These are phyloP conservation scores for Didymella arachidicola DNA, from an alignment of 2,329 filamentous ascomycete species.

Conservation along the genomic window DNA sequence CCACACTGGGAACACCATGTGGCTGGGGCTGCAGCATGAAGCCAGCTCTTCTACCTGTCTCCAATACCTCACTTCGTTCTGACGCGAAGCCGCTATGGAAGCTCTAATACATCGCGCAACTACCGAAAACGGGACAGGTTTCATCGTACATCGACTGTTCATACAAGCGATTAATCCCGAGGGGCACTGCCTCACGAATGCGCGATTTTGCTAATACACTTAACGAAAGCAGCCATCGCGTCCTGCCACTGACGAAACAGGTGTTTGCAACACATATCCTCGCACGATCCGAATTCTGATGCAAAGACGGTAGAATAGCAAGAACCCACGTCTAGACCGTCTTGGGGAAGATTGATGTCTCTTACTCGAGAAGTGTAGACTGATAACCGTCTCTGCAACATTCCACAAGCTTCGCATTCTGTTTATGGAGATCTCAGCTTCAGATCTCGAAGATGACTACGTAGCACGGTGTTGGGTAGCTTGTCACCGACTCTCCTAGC, in stretches of 20 bases:
- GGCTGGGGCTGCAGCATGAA: background rate
- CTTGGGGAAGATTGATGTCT: background rate
- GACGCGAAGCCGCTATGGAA: background rate
- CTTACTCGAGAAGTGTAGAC: background rate
- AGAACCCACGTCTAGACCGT: background rate
- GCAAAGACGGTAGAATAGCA: background rate
- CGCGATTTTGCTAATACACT: slow-evolving; percentile 4
- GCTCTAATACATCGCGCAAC: background rate
- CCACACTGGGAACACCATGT: background rate
- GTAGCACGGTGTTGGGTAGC: background rate
- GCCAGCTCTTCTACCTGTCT: background rate
- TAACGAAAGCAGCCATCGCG: background rate
- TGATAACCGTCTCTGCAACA: background rate
- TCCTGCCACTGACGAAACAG: background rate
- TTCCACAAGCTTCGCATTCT: background rate
- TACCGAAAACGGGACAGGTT: background rate
- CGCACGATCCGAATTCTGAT: background rate
- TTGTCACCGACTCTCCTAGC: background rate
- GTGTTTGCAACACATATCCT: background rate
- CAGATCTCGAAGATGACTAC: no score
- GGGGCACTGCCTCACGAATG: slow-evolving; percentile 6
- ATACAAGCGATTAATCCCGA: slow-evolving; percentile 5
- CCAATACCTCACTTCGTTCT: background rate
- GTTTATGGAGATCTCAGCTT: background rate
- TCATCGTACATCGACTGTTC: background rate